A percentile compares a stretch with the other conserved stretches of the same genome.
phyloP scores from a whole-genome alignment of 768 basidiomycete species.

The Lactarius deliciosus region DNA sequence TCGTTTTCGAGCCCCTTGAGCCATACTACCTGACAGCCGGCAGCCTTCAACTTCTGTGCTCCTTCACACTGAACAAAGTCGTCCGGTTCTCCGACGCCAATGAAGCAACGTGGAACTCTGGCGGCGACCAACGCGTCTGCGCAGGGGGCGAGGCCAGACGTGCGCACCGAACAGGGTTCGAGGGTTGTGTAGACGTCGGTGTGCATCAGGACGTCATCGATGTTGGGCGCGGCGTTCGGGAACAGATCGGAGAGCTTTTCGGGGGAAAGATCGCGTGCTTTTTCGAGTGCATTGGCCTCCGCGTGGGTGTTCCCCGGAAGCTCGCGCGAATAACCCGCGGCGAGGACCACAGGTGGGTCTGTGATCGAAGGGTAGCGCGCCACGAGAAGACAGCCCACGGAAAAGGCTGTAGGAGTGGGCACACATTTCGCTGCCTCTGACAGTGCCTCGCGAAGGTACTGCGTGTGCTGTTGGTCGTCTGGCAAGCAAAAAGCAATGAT shows the following conservation, averaged over 20 bases:
- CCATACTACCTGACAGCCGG: conserved; percentile 77
- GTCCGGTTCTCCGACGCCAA: conserved; percentile 87
- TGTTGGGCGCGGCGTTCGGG: conserved; percentile 37
- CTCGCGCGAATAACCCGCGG: conserved; percentile 88
- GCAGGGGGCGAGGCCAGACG: conserved; percentile 85
- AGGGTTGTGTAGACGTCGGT: conserved; percentile 91
- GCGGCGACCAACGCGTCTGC: conserved; percentile 78
- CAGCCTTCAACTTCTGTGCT: conserved; percentile 63
- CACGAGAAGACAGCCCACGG: conserved; percentile 84
- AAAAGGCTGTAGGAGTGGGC: conserved; percentile 77
- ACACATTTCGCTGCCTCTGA: conserved; percentile 67
- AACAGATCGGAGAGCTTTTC: conserved; percentile 48
- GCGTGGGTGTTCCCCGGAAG: conserved; percentile 94
- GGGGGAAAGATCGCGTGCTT: conserved; percentile 51
- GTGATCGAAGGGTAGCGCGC: conserved; percentile 43
- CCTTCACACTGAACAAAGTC: conserved; percentile 97
- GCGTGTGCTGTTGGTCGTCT: conserved; percentile 33
- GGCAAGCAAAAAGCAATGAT: neutral
- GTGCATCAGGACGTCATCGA: conserved; percentile 53
- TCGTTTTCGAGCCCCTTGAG: conserved; percentile 69
- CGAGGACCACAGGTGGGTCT: conserved; percentile 51
- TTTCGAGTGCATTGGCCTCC: conserved; percentile 88
- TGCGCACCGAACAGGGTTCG: conserved; percentile 91
- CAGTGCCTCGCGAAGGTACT: conserved; percentile 64
- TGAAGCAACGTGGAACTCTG: conserved; percentile 70